Base-by-base conservation (phyloP, 139 green algal genomes). In the Coelastrella sp. region DNA sequence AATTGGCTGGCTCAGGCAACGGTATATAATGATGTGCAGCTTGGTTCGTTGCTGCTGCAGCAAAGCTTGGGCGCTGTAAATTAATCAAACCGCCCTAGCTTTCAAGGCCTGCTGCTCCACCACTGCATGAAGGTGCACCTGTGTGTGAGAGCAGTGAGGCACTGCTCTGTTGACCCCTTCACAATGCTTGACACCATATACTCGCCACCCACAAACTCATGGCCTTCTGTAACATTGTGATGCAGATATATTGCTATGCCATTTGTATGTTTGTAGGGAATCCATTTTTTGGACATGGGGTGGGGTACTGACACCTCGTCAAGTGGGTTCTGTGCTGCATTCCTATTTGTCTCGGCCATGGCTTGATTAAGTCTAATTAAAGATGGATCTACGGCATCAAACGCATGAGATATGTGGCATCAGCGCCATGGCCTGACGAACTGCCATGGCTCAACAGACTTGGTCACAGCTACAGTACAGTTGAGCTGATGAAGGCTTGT, bases 261-360 rank as follows among this genome's bases (percentile, higher is more conserved):
- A 15, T 63, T 60, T 11, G 20, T 25, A 68, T 78, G 63, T 58
- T 76, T 78, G 61, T 78, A 76, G 7, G 82, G 82, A 6, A 87
- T 27, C 82, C 82, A 87, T 14, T 74, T 74, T 25, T 87, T 87
- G 61, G 60, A 61, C 82, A 87, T 87, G 25, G 61, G 63, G 61
- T 87, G 82, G 6, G 82, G 82, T n/a, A 87, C 82, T 78, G 82
- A 63, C 19, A 76, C 68, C 65, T 63, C 81, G 65, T 86, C 81
- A 4, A 86, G 35, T 4, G 81, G 59, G 24, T 86, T 86, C 15
- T 74, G 59, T 9, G 81, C 59, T 59, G n/a, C 81, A 59, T 86
- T 86, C n/a, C 81, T 73, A 15, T 86, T 59, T 14, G 24, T 19
- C 3, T 11, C 6, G 57, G 20, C 57, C 68, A 76, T 76, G 68